phyloP scores from a whole-genome alignment of 768 basidiomycete species.

The Suillus discolor region DNA sequence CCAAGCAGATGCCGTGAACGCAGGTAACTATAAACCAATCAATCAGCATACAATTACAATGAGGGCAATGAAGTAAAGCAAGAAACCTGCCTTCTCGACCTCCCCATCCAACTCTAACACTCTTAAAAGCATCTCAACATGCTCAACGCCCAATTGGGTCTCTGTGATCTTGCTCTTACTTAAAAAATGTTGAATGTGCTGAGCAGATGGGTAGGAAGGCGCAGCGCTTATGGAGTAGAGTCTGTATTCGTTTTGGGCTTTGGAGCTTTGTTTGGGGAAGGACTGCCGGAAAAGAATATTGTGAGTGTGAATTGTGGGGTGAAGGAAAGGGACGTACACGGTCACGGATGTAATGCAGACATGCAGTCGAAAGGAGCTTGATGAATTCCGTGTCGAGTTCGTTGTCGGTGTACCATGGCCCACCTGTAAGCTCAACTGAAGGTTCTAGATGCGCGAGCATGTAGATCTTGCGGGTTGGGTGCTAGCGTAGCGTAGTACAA shows the following conservation, averaged over 20 bases:
- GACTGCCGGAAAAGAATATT: conserved; percentile 45
- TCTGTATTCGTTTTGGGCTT: conserved; percentile 44
- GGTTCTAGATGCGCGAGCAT: conserved; percentile 90
- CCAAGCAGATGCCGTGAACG: conserved; percentile 28
- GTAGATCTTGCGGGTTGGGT: conserved; percentile 93
- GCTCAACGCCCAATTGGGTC: conserved; percentile 80
- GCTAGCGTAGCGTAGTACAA: conserved; percentile 41
- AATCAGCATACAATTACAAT: conserved; percentile 2
- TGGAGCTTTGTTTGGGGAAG: conserved; percentile 61
- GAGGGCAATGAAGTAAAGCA: background rate
- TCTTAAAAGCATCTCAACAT: conserved; percentile 90
- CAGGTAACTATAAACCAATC: conserved; percentile 25
- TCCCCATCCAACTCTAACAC: conserved; percentile 90
- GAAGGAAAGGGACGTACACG: conserved; percentile 49
- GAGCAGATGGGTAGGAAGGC: conserved; percentile 78
- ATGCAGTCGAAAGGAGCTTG: conserved; percentile 74
- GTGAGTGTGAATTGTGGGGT: conserved; percentile 3
- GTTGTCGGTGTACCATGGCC: conserved; percentile 97
- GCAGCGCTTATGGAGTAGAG: conserved; percentile 78
- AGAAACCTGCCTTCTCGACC: conserved; percentile 72
- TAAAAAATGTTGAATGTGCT: conserved; percentile 74
- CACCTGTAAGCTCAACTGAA: conserved; percentile 90
- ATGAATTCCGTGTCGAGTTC: conserved; percentile 96
- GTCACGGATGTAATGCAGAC: conserved; percentile 76
- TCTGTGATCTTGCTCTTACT: conserved; percentile 78